phyloP scores from a whole-genome alignment of 2,329 filamentous ascomycete genomes.

The Zasmidium angulare region DNA sequence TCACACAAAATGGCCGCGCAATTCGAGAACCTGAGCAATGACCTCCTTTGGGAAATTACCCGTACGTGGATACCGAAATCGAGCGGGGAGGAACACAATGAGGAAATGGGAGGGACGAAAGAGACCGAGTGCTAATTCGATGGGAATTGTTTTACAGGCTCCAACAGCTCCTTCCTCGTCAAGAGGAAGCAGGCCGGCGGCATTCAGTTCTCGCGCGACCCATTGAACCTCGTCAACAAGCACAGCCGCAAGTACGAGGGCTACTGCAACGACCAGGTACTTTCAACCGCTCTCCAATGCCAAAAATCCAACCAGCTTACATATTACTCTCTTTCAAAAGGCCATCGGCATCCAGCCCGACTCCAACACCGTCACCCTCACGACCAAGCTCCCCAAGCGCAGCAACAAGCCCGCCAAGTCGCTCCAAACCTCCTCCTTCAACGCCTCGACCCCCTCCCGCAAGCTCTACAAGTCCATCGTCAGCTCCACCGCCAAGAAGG shows the following conservation, averaged over 20 bases:
- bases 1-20: slow-evolving; percentile 53
- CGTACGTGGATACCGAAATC: slow-evolving; percentile 62
- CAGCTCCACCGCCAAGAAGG: slow-evolving; percentile 75
- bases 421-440: slow-evolving; percentile 66
- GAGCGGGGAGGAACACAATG: neutral
- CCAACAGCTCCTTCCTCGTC: slow-evolving; percentile 86
- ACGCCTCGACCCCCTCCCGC: slow-evolving; percentile 70
- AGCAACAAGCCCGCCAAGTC: slow-evolving; percentile 70
- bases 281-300: slow-evolving; percentile 4
- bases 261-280: slow-evolving; percentile 90
- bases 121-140: slow-evolving; percentile 11
- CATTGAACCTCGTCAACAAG: slow-evolving; percentile 88
- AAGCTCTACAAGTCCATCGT: slow-evolving; percentile 91
- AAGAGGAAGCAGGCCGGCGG: slow-evolving; percentile 81
- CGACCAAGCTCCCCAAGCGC: slow-evolving; percentile 78
- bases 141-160: slow-evolving; percentile 56
- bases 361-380: slow-evolving; percentile 76
- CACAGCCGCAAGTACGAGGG: slow-evolving; percentile 93
- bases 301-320: neutral
- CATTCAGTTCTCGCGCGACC: slow-evolving; percentile 89
- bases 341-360: slow-evolving; percentile 78
- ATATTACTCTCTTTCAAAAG: slow-evolving; percentile 53
- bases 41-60: slow-evolving; percentile 92
- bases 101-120: slow-evolving; percentile 7
- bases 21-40: slow-evolving; percentile 71